These are phyloP conservation scores for Pulveroboletus ravenelii DNA, from an alignment of 768 basidiomycete species.

Conservation along the genomic window DNA sequence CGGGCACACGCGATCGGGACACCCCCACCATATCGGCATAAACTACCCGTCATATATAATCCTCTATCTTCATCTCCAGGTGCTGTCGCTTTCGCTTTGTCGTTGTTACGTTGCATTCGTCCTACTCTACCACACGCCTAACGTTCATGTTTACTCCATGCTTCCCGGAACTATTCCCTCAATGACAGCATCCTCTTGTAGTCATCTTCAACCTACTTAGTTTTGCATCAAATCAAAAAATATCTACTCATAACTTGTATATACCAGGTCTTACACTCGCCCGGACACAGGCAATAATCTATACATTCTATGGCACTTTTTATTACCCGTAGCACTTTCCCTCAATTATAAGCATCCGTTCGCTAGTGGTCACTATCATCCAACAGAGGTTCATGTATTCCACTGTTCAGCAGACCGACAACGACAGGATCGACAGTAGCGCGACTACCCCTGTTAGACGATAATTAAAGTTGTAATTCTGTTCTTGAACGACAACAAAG, in stretches of 20 bases:
- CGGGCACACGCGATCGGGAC: slow-evolving; percentile 12
- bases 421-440: slow-evolving; percentile 44
- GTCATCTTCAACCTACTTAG: slow-evolving; percentile 13
- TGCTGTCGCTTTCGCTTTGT: slow-evolving; percentile 18
- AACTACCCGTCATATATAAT: slow-evolving; percentile 8
- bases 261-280: slow-evolving; percentile 27
- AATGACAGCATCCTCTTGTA: slow-evolving; percentile 26
- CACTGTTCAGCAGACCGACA: slow-evolving; percentile 51
- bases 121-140: slow-evolving; percentile 25
- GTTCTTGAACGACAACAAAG: background rate
- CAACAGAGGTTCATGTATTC: slow-evolving; percentile 49
- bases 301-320: slow-evolving; percentile 24
- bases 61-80: slow-evolving; percentile 4
- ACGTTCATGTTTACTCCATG: slow-evolving; percentile 11
- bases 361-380: slow-evolving; percentile 26
- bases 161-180: slow-evolving; percentile 15
- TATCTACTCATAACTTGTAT: slow-evolving; percentile 24
- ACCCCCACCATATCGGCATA: slow-evolving; percentile 14
- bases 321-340: slow-evolving; percentile 16
- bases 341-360: slow-evolving; percentile 5
- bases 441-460: slow-evolving; percentile 40
- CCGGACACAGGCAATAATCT: slow-evolving; percentile 25
- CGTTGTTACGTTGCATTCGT: slow-evolving; percentile 15
- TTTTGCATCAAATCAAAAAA: slow-evolving; percentile 19
- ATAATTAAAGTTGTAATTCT: background rate